Percentiles rank a stretch among this genome's conserved stretches.
Conservation (phyloP, 2,329 filamentous ascomycete species). For the Botryotinia convoluta region DNA sequence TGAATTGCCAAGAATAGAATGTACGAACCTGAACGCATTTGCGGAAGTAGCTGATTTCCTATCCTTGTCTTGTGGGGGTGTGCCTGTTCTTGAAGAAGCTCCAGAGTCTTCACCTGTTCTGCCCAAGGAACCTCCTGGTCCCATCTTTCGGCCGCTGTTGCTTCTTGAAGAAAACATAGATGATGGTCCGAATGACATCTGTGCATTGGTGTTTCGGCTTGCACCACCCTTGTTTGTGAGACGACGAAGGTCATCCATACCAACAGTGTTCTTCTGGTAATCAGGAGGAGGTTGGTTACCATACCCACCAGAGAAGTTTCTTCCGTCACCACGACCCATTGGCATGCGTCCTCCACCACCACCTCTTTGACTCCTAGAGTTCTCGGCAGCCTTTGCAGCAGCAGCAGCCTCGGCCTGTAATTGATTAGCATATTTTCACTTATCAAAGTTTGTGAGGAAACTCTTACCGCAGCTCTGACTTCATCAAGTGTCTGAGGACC, state of each 20-base stretch:
- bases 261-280: slow-evolving; percentile 75
- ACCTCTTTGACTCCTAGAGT: slow-evolving; percentile 58
- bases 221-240: slow-evolving; percentile 62
- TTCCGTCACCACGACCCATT: slow-evolving; percentile 80
- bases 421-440: slow-evolving; percentile 32
- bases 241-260: slow-evolving; percentile 85
- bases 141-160: slow-evolving; percentile 81
- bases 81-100: slow-evolving; percentile 84
- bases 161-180: slow-evolving; percentile 87
- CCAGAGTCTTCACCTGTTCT: slow-evolving; percentile 81
- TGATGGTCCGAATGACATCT: slow-evolving; percentile 70
- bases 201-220: slow-evolving; percentile 59
- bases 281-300: slow-evolving; percentile 69
- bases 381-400: slow-evolving; percentile 78
- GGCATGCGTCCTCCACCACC: slow-evolving; percentile 65
- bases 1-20: background rate
- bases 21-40: slow-evolving; percentile 88
- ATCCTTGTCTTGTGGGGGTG: slow-evolving; percentile 70
- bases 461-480: slow-evolving; percentile 73
- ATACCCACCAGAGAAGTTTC: slow-evolving; percentile 74
- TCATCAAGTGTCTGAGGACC: slow-evolving; percentile 95
- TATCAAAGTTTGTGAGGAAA: background rate
- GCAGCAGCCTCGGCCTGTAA: slow-evolving; percentile 66
- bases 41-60: slow-evolving; percentile 65
- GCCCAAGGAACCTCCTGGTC: slow-evolving; percentile 69